Conservation (phyloP, 2,329 filamentous ascomycete genomes). For the Zymoseptoria brevis region DNA sequence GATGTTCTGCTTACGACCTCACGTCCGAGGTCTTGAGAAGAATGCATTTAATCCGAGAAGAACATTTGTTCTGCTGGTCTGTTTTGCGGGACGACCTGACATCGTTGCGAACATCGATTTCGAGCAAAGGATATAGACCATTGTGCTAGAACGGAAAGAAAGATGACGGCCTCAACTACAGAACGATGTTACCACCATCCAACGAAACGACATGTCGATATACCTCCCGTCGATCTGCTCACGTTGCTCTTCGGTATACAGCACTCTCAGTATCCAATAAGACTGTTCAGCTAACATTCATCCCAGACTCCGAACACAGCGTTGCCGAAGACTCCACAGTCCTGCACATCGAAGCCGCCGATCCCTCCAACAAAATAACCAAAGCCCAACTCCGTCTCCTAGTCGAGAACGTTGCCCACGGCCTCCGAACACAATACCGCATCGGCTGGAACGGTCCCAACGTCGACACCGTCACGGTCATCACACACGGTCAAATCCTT, state of each 20-base stretch:
- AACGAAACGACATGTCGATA: slow-evolving; percentile 15
- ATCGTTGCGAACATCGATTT: no score
- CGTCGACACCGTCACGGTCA: slow-evolving; percentile 48
- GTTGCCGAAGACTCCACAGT: slow-evolving; percentile 41
- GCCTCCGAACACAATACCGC: slow-evolving; percentile 47
- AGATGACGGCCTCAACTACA: slow-evolving; percentile 9
- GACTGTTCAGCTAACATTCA: not conserved
- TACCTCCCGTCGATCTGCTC: slow-evolving; percentile 34
- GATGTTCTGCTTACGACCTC: not conserved
- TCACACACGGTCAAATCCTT: slow-evolving; percentile 50
- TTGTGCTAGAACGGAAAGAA: not conserved
- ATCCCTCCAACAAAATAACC: slow-evolving; percentile 48
- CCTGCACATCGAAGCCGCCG: slow-evolving; percentile 50
- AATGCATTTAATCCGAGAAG: not conserved
- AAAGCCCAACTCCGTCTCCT: slow-evolving; percentile 44
- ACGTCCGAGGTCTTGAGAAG: not conserved
- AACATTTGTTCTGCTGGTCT: no score
- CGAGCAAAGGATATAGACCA: not conserved
- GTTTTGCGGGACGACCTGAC: no score
- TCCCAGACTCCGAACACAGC: slow-evolving; percentile 21
- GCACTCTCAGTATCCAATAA: slow-evolving; percentile 1
- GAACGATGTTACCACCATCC: slow-evolving; percentile 20
- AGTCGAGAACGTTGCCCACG: slow-evolving; percentile 47
- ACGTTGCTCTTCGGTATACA: slow-evolving; percentile 37
- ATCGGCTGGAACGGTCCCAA: slow-evolving; percentile 44